Base-by-base conservation (phyloP, 225 moss, liverwort and hornwort genomes). In the Marchantia polymorpha region DNA sequence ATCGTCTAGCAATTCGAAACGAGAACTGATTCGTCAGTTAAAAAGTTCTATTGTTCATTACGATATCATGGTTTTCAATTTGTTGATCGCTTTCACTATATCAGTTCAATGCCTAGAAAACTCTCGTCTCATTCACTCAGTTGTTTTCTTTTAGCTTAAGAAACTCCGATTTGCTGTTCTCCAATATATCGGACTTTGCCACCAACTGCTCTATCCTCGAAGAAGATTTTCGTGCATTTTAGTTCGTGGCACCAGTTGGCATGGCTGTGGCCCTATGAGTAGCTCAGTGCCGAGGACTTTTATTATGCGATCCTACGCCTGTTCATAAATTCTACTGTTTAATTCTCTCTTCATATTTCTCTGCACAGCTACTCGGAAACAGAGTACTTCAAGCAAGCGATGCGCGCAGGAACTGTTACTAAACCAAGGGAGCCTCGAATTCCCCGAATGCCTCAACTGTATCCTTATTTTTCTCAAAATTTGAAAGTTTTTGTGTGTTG, bases 341-440 rank as follows among this genome's bases (percentile, higher is more conserved):
- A 20, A 50, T n/a, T 20, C 17, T 70, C 47, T 19, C 50, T 70
- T 47, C 22, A 10, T 53, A 53, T 75, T 20, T 58, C 15, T 31
- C 1, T 59, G n/a, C 52, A 53, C 73, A 89, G 89, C 81, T 99
- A 99, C 80, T 99, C 95, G n/a, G 99, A 99, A 86, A 91, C 95
- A 76, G 99, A 99, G 83, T 99, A 99, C 65, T 99, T 99, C 76
- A 99, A 95, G 84, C 99, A 99, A 88, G 95, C 95, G 22, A 91
- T 99, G 93, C 89, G 99, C 48, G 89, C 93, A 14, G 93, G 95
- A 78, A 89, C 95, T 78, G 95, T 93, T 26, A 85, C 95, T 9
- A 99, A 99, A 82, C 99, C 99, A 20, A 88, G 89, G 78, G 99
- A 95, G 83, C 99, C 99, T 64, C 95, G 99, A 51, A 95, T 99